Conservation (phyloP, 2,329 filamentous ascomycete species). For the Alternaria triticimaculans region DNA sequence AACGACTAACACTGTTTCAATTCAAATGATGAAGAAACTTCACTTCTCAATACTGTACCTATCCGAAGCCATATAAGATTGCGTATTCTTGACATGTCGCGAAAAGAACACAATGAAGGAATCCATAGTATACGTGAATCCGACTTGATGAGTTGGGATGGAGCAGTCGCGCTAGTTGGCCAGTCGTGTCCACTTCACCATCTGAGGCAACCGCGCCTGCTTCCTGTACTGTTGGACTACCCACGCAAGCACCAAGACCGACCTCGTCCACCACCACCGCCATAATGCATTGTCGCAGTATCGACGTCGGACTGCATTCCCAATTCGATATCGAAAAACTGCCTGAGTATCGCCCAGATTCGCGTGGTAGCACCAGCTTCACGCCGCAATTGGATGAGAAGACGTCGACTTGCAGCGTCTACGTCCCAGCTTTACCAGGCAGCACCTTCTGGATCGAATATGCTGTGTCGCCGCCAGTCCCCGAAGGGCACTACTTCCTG, state of each 20-base stretch:
- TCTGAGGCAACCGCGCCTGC: neutral
- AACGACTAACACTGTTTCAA: neutral
- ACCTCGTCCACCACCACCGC: neutral
- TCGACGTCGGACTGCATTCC: constrained; percentile 50
- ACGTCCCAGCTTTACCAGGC: constrained; percentile 43
- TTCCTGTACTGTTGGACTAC: neutral
- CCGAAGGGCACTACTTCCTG: constrained; percentile 46
- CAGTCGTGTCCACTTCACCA: neutral
- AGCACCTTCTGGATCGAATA: constrained; percentile 56
- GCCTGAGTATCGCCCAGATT: constrained; percentile 46
- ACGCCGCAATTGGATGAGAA: constrained; percentile 26
- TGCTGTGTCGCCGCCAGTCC: constrained; percentile 38
- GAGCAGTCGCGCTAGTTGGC: neutral
- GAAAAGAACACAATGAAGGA: neutral
- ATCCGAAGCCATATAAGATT: neutral
- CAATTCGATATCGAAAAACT: constrained; percentile 50
- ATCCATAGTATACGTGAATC: neutral
- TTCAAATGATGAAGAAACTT: neutral
- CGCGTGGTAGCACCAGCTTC: constrained; percentile 10
- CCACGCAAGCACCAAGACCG: neutral
- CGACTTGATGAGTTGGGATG: neutral
- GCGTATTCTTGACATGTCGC: neutral
- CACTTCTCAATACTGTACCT: neutral
- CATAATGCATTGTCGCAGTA: constrained; percentile 46
- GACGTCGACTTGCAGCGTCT: constrained; percentile 43